Evolutionary conservation across 345 rosid species (phyloP).

Genomic region (Punica granatum): DNA sequence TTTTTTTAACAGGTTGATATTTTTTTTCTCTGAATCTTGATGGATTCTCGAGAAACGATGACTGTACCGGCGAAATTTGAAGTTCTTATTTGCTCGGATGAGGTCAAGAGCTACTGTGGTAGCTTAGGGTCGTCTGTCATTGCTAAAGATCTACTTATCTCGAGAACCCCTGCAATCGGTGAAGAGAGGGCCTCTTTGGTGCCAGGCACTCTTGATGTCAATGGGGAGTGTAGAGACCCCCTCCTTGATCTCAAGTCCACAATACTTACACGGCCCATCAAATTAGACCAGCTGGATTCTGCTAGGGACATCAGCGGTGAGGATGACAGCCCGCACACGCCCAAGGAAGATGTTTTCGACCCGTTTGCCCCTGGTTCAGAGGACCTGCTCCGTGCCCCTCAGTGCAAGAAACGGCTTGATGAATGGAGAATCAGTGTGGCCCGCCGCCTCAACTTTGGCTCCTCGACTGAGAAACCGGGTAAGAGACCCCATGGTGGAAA

Average conservation of each 20-base stretch:
- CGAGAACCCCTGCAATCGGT: neutral
- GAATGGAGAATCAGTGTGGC: constrained; percentile 31
- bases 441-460: constrained; percentile 31
- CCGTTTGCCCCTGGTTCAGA: constrained; percentile 46
- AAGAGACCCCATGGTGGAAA: constrained; percentile 6
- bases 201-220: constrained; percentile 33
- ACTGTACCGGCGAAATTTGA: neutral
- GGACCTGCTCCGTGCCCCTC: constrained; percentile 31
- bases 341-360: constrained; percentile 40
- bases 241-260: constrained; percentile 25
- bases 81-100: neutral
- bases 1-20: neutral
- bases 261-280: constrained; percentile 16
- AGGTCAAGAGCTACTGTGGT: neutral
- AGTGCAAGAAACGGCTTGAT: constrained; percentile 24
- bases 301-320: constrained; percentile 7
- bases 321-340: constrained; percentile 30
- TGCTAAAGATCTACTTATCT: neutral
- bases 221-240: constrained; percentile 33
- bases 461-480: constrained; percentile 11
- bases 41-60: neutral
- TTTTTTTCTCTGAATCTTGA: neutral
- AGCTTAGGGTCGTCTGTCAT: neutral
- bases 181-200: constrained; percentile 13
- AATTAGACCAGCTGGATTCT: constrained; percentile 12